These are phyloP conservation scores for Gossypium longicalyx DNA, from an alignment of 345 rosid species.

Conservation along the genomic window DNA sequence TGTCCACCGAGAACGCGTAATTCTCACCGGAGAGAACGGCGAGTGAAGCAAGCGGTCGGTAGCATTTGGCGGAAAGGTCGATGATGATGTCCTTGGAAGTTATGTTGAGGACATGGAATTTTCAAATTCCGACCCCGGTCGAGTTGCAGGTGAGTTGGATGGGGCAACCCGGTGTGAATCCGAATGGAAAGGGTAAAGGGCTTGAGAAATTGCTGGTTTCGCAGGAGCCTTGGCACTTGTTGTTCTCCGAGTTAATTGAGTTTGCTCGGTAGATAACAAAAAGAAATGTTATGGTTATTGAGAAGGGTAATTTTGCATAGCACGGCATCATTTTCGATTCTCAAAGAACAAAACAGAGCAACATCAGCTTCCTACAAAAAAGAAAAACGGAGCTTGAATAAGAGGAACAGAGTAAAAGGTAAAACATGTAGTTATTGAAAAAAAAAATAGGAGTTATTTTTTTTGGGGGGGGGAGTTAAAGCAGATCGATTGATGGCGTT, in stretches of 20 bases:
- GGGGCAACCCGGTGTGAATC: constrained; percentile 49
- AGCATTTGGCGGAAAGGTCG: constrained; percentile 39
- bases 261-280: not conserved
- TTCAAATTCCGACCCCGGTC: constrained; percentile 30
- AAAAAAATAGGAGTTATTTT: constrained; percentile 7
- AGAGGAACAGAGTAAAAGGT: not conserved
- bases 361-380: constrained; percentile 23
- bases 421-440: not conserved
- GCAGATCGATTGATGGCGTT: constrained; percentile 5
- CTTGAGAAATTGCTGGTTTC: constrained; percentile 21
- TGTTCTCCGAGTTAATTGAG: constrained; percentile 14
- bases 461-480: constrained; percentile 15
- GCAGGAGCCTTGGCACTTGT: constrained; percentile 32
- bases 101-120: constrained; percentile 48
- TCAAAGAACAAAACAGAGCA: constrained; percentile 9
- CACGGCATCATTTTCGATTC: constrained; percentile 20
- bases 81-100: constrained; percentile 39
- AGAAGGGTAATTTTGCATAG: constrained; percentile 11
- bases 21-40: constrained; percentile 32
- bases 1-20: constrained; percentile 44
- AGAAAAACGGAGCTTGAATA: not conserved
- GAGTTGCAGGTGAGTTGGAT: constrained; percentile 41
- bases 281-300: not conserved
- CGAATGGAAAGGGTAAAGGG: constrained; percentile 58
- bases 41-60: constrained; percentile 30